Percentiles rank a stretch among this genome's conserved stretches.
Evolutionary conservation across 2,329 filamentous ascomycete genomes (phyloP).

Genomic region (Raffaelea ambrosiae): DNA sequence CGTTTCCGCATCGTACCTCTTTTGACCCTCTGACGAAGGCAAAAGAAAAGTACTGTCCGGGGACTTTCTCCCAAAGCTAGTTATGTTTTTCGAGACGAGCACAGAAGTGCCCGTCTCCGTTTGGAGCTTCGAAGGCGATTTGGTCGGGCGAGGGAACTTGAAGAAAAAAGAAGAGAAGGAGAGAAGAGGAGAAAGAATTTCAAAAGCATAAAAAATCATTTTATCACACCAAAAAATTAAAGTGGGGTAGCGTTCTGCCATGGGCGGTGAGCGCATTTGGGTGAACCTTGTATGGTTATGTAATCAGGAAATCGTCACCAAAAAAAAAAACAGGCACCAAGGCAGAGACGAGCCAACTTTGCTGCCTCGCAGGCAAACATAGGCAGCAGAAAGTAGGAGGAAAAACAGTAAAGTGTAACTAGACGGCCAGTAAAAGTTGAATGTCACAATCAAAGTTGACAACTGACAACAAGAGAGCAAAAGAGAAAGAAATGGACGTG

Average conservation of each 20-base stretch:
- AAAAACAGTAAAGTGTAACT: too few relatives aligned
- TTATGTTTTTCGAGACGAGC: constrained; percentile 23
- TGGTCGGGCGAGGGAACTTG: constrained; percentile 86
- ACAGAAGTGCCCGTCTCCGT: constrained; percentile 55
- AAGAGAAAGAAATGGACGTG: too few relatives aligned
- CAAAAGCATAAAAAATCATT: constrained; percentile 7
- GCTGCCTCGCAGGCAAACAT: too few relatives aligned
- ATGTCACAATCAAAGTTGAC: too few relatives aligned
- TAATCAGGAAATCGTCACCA: background rate
- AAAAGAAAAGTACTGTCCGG: constrained; percentile 58
- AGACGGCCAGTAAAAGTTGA: too few relatives aligned
- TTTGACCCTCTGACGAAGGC: constrained; percentile 22
- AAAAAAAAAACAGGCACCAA: too few relatives aligned
- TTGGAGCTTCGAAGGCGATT: constrained; percentile 99
- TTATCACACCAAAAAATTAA: constrained; percentile 3
- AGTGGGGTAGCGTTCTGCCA: constrained; percentile 7
- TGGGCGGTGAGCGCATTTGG: constrained; percentile 6
- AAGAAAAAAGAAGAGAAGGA: constrained; percentile 24
- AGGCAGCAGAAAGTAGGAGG: background rate
- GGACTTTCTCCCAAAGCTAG: constrained; percentile 99
- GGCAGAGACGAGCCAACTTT: too few relatives aligned
- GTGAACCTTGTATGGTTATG: background rate
- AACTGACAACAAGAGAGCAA: too few relatives aligned
- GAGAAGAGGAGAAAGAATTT: background rate
- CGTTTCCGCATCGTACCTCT: constrained; percentile 72